phyloP scores from a whole-genome alignment of 805 yeast genomes.

The Lachancea thermotolerans region DNA sequence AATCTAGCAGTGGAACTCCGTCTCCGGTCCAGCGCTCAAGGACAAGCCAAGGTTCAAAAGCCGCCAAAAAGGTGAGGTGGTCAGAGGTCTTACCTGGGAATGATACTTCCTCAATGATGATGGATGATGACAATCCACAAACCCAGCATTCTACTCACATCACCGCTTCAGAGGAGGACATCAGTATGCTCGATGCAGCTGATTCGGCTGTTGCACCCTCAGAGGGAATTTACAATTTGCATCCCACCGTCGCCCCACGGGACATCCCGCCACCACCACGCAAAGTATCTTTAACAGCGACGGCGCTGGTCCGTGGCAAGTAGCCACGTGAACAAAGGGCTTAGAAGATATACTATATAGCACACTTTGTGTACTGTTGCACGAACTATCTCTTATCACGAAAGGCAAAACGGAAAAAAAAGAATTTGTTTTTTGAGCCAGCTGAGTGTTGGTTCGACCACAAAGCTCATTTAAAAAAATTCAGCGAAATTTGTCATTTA shows the following conservation, averaged over 20 bases:
- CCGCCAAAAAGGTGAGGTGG: slow-evolving; percentile 42
- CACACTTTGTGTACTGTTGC: not conserved
- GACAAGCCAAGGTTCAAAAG: slow-evolving; percentile 11
- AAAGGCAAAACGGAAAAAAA: not conserved
- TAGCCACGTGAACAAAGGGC: not conserved
- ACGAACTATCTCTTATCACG: not conserved
- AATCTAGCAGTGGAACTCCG: slow-evolving; percentile 10
- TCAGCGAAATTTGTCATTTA: not conserved
- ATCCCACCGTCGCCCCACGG: not conserved
- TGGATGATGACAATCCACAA: slow-evolving; percentile 6
- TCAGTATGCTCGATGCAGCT: slow-evolving; percentile 8
- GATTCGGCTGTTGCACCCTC: not conserved
- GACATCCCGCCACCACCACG: slow-evolving; percentile 3
- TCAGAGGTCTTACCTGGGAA: slow-evolving; percentile 19
- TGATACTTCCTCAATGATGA: slow-evolving; percentile 6
- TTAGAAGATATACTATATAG: too few species aligned
- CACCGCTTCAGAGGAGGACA: slow-evolving; percentile 5
- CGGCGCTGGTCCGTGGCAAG: slow-evolving; percentile 5
- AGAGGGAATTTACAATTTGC: not conserved
- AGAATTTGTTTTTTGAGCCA: not conserved
- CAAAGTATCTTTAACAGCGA: slow-evolving; percentile 10
- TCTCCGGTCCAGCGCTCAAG: slow-evolving; percentile 6
- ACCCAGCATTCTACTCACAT: not conserved
- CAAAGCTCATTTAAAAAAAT: not conserved
- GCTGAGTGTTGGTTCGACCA: not conserved